Conservation (phyloP, 1,139 yeast species). For the Yamadazyma friedrichii region DNA sequence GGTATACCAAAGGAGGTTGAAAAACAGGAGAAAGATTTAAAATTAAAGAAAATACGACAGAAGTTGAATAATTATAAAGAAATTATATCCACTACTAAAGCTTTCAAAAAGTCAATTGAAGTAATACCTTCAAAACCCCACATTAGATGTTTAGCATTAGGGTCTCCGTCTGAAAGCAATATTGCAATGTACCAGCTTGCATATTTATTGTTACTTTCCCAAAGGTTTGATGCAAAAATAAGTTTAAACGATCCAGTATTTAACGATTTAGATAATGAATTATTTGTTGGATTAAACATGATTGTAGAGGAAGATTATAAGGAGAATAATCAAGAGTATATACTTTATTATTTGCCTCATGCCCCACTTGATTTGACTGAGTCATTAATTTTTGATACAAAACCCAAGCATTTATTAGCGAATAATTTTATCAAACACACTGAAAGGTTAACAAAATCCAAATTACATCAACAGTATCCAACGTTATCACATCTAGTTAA, state of each 20-base stretch:
- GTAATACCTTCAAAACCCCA: constrained; percentile 3
- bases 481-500: constrained; percentile 41
- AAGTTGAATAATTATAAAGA: constrained; percentile 4
- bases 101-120: constrained; percentile 3
- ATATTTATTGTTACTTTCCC: constrained; percentile 39
- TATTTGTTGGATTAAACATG: constrained; percentile 23
- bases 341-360: constrained; percentile 67
- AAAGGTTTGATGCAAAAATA: constrained; percentile 22
- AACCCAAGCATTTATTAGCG: constrained; percentile 42
- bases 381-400: constrained; percentile 26
- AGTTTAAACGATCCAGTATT: constrained; percentile 69
- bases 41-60: constrained; percentile 4
- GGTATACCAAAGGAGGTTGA: too few relatives aligned
- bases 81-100: not conserved
- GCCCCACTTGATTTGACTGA: constrained; percentile 66
- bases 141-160: constrained; percentile 72
- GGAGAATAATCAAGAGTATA: constrained; percentile 9
- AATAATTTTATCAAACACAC: constrained; percentile 54
- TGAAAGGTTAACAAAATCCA: constrained; percentile 44
- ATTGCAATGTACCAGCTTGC: constrained; percentile 70
- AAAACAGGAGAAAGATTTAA: not conserved
- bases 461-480: constrained; percentile 41
- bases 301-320: constrained; percentile 23
- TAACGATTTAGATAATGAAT: constrained; percentile 37
- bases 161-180: constrained; percentile 56